phyloP scores from a whole-genome alignment of 2,329 filamentous ascomycete species.

The Phyllosticta citrichinensis region DNA sequence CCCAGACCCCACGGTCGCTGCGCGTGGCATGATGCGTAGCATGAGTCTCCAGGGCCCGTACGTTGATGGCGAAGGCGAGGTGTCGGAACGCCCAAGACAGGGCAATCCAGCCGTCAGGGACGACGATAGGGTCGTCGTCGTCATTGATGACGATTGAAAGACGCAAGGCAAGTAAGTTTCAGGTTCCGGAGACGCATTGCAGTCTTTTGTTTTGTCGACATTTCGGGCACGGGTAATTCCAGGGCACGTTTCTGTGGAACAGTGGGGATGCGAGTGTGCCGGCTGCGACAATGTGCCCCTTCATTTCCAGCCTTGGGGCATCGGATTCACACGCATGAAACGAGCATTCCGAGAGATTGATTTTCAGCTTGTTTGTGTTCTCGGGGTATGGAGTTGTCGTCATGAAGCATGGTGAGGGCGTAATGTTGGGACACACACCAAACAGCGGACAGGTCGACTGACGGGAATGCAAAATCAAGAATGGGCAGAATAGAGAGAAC shows the following conservation, averaged over 20 bases:
- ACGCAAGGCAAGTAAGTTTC: neutral
- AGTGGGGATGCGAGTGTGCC: neutral
- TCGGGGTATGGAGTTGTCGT: neutral
- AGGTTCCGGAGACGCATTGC: neutral
- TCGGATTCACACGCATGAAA: neutral
- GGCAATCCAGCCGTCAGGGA: neutral
- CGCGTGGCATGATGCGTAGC: neutral
- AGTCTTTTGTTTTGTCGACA: neutral
- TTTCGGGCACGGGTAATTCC: neutral
- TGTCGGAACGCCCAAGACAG: neutral
- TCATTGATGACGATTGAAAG: neutral
- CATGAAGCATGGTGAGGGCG: neutral
- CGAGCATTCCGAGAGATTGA: neutral
- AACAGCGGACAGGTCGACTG: neutral
- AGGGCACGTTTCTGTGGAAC: neutral
- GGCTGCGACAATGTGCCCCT: neutral
- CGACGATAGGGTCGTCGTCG: neutral
- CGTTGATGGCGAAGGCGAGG: neutral
- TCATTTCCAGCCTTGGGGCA: neutral
- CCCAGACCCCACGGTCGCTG: neutral
- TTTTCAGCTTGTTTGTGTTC: neutral
- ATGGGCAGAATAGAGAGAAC: neutral
- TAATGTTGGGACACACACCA: neutral
- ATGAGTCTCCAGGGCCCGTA: neutral
- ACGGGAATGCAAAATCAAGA: neutral